Evolutionary conservation across 139 green algal genomes (phyloP), one percentile per base, ranked within the genome.

Genomic region (Mesotaenium endlicherianum): DNA sequence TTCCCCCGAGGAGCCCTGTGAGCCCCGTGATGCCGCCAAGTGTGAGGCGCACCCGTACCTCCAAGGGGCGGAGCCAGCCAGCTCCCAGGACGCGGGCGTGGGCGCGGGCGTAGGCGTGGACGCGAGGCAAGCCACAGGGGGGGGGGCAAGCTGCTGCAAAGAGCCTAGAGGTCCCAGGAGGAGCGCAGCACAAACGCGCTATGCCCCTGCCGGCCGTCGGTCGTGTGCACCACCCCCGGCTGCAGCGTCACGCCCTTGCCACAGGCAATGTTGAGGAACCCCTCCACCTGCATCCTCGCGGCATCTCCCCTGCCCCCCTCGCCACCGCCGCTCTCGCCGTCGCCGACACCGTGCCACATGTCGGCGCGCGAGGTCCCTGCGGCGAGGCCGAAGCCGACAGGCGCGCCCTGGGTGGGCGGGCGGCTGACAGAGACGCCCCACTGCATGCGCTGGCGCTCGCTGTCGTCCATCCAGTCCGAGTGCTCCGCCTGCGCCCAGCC

Each of bases 401-500:
- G 36, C 11, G 36, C 60, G 8, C 60, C 60, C 60, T 72, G 41
- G 11, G 60, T 72, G 11, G 60, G 60, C 20, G 60, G 41, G 43
- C 43, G 60, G 6, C 36, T 38, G 60, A 72, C 36, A 5, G 75
- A 81, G 26, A 84, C 38, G 2, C 39, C 45, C 77, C 77, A 84
- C 59, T 69, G 59, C 77, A 84, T 40, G 20, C 42, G n/a, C 20
- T 83, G n/a, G 20, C 41, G 39, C 77, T 83, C 77, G 3, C 82
- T 30, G 26, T 84, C 77, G 3, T 58, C 64, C 2, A 84, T 0
- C 67, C 77, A 84, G 3, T 84, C 77, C 41, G 67, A 57, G 26
- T 79, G 45, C 31, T 84, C 77, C 64, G 68, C 64, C 42, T 84
- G 77, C 40, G 67, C 77, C 77, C 77, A 84, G 2, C 39, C 68